Base-by-base conservation (phyloP, 805 yeast genomes). In the Hanseniaspora lachancei region DNA sequence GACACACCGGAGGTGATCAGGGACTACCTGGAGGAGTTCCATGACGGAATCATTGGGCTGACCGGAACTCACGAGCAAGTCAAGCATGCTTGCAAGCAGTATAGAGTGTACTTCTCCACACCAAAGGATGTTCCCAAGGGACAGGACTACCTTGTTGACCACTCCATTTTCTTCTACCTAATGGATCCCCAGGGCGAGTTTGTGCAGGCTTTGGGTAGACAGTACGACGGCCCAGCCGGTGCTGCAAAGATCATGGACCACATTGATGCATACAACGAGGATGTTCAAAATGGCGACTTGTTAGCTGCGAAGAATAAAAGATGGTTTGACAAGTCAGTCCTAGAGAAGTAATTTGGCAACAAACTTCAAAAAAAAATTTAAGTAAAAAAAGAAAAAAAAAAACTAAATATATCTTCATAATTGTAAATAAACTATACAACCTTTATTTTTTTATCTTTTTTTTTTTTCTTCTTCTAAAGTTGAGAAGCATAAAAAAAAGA, bases 101-200 rank as follows among this genome's bases (percentile, higher is more conserved):
- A 81, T 71, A 77, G 98, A 61, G 98, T 93, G 15, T 93, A 93
- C 70, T 93, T 93, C 70, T 87, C 96, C n/a, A 93, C 98, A 1
- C 98, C 98, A 3, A 86, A 89, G 27, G 80, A 88, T 65, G 84
- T 93, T 48, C 87, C 89, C 67, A 93, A 95, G 0, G 97, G 97
- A 20, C 95, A 93, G 70, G 96, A 93, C 63, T 93, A 93, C 66
- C 75, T 93, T 59, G 98, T 93, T 35, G 98, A 93, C 67, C 98
- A 93, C 70, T 91, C 97, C 3, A 89, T 93, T 58, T 93, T 93
- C 79, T 91, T 91, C 71, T 93, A 93, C 66, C 73, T 93, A 63
- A 91, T 93, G 97, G 97, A 93, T 67, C 89, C 96, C n/a, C 96
- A 93, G 67, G 98, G 97, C 49, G 81, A 87, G 65, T 93, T 88